Evolutionary conservation across 257 asterid species (phyloP).

Genomic region (Vinca minor): DNA sequence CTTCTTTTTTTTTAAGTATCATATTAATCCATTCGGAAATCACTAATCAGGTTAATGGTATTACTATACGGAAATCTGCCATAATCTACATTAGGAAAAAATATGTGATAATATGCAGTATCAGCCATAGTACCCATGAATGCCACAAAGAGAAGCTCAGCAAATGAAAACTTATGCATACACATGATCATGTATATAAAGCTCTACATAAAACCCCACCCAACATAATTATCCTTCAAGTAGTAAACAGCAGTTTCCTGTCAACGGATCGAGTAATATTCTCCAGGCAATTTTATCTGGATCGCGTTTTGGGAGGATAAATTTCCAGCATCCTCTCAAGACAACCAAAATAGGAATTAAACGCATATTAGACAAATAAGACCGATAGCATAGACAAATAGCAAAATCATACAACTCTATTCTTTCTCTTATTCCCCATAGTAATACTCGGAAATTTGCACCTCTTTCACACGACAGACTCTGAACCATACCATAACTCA

Average conservation of each 20-base stretch:
- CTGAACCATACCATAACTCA: constrained; percentile 28
- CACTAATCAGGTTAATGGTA: too few species aligned
- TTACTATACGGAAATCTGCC: too few species aligned
- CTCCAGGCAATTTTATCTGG: not conserved
- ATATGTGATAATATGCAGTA: too few species aligned
- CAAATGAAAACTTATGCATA: not conserved
- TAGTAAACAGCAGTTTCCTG: not conserved
- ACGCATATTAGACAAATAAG: not conserved
- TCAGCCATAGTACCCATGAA: not conserved
- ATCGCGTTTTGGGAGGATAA: not conserved
- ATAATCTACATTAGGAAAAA: too few species aligned
- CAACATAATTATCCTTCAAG: not conserved
- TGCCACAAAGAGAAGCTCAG: not conserved
- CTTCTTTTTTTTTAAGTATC: too few species aligned
- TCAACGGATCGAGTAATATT: not conserved
- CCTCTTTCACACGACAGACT: constrained; percentile 22
- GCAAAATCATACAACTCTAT: not conserved
- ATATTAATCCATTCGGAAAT: too few species aligned
- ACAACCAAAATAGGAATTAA: not conserved
- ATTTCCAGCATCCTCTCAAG: not conserved
- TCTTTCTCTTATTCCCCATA: too few species aligned
- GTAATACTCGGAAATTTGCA: too few species aligned
- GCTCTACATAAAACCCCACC: not conserved
- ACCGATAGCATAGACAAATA: not conserved
- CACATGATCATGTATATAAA: not conserved